phyloP scores from a whole-genome alignment of 371 early-diverging fungal genomes.

The Smittium mucronatum region DNA sequence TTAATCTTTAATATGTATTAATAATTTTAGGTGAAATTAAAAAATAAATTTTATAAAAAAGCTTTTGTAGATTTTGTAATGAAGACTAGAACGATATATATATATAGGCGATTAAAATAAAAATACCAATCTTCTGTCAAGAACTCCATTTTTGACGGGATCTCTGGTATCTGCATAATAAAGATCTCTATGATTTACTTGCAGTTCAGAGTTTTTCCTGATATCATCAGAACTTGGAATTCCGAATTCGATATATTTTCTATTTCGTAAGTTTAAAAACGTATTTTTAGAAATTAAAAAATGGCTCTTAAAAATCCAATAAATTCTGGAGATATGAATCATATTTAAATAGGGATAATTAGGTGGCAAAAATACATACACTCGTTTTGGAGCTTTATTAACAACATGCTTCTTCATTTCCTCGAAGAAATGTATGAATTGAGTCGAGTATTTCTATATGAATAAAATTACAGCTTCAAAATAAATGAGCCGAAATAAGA shows the following conservation, averaged over 20 bases:
- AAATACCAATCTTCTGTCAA: slow-evolving; percentile 63
- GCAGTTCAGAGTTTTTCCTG: slow-evolving; percentile 53
- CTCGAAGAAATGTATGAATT: not conserved
- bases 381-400: not conserved
- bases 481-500: too few relatives aligned
- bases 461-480: too few relatives aligned
- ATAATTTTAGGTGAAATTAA: too few relatives aligned
- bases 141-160: slow-evolving; percentile 75
- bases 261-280: not conserved
- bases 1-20: too few relatives aligned
- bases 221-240: slow-evolving; percentile 31
- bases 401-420: not conserved
- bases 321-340: too few relatives aligned
- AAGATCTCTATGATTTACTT: slow-evolving; percentile 82
- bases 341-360: too few relatives aligned
- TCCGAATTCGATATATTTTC: slow-evolving; percentile 21
- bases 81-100: too few relatives aligned
- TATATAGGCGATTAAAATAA: too few relatives aligned
- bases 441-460: too few relatives aligned
- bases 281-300: not conserved
- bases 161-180: slow-evolving; percentile 66
- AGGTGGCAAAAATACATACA: not conserved
- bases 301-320: not conserved
- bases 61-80: too few relatives aligned
- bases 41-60: too few relatives aligned